phyloP scores from a whole-genome alignment of 2,329 filamentous ascomycete species.

The Lachnellula suecica region DNA sequence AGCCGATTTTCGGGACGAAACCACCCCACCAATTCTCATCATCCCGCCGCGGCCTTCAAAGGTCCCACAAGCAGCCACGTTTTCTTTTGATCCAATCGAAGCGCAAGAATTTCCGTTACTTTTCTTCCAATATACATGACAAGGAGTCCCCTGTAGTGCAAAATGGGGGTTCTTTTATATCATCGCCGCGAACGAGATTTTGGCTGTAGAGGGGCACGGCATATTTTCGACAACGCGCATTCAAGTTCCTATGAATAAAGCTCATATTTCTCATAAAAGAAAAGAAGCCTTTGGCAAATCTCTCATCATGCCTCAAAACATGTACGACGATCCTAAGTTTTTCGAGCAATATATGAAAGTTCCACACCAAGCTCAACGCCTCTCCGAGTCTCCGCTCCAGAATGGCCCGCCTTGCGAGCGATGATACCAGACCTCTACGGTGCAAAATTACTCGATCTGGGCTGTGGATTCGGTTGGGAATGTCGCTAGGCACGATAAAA shows the following conservation, averaged over 20 bases:
- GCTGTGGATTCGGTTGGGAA: conserved; percentile 48
- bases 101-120: no score
- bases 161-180: neutral
- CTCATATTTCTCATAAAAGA: no score
- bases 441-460: conserved; percentile 42
- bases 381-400: conserved; percentile 40
- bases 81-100: neutral
- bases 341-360: conserved; percentile 43
- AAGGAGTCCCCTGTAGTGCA: no score
- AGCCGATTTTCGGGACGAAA: neutral
- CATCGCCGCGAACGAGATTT: neutral
- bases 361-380: conserved; percentile 40
- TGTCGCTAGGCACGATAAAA: conserved; percentile 40
- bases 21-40: neutral
- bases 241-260: no score
- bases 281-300: no score
- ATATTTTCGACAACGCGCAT: no score
- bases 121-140: no score
- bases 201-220: no score
- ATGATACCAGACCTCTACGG: conserved; percentile 38
- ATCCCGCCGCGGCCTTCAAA: no score
- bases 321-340: conserved; percentile 42
- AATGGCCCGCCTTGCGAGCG: conserved; percentile 43
- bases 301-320: conserved; percentile 38
- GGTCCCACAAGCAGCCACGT: neutral